Conservation (phyloP, 2,329 filamentous ascomycete genomes). For the Fusarium sp. region DNA sequence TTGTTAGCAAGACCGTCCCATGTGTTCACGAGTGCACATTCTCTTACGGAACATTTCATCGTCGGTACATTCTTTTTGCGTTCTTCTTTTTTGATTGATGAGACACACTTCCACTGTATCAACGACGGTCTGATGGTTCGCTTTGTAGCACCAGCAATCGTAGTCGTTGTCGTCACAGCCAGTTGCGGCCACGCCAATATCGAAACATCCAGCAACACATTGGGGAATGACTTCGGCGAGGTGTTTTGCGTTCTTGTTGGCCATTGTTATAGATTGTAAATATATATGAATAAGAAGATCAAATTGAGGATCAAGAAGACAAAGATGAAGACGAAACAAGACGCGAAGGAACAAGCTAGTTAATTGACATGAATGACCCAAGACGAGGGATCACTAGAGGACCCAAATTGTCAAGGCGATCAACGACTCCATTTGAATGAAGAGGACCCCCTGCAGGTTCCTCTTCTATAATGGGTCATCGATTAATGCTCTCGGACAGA, state of each 20-base stretch:
- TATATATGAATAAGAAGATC: neutral
- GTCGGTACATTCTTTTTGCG: slow-evolving; percentile 33
- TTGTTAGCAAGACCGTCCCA: neutral
- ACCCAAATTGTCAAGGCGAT: slow-evolving; percentile 6
- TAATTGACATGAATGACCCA: neutral
- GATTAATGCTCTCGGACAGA: neutral
- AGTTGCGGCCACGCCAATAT: slow-evolving; percentile 41
- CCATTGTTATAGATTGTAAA: slow-evolving; percentile 20
- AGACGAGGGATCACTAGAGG: slow-evolving; percentile 3
- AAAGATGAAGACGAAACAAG: neutral
- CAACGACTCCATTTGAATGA: slow-evolving; percentile 18
- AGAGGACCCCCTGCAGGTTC: slow-evolving; percentile 7
- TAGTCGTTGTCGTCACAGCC: slow-evolving; percentile 40
- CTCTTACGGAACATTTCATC: slow-evolving; percentile 42
- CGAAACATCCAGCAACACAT: slow-evolving; percentile 39
- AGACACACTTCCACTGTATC: slow-evolving; percentile 42
- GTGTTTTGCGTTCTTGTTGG: slow-evolving; percentile 36
- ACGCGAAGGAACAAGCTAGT: slow-evolving; percentile 1
- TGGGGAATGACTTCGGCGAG: slow-evolving; percentile 36
- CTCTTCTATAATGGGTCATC: neutral
- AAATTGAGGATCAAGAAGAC: neutral
- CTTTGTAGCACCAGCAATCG: slow-evolving; percentile 44
- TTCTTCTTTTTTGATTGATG: slow-evolving; percentile 29
- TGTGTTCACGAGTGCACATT: rapidly evolving
- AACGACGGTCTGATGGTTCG: slow-evolving; percentile 42